Conservation (phyloP, 176 grass and related monocot species). For the Triticum urartu region DNA sequence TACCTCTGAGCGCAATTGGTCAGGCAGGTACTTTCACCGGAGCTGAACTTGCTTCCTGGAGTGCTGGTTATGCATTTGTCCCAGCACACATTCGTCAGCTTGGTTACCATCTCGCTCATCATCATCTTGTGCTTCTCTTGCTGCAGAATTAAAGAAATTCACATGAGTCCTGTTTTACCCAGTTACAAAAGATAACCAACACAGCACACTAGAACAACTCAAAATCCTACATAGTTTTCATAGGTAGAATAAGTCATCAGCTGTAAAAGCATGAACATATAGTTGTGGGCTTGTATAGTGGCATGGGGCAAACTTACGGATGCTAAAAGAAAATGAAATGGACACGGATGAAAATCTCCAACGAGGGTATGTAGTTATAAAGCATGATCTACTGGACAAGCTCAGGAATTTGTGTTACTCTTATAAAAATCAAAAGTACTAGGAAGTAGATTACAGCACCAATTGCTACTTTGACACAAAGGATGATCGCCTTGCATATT, state of each 20-base stretch:
- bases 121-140: slow-evolving; percentile 84
- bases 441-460: neutral
- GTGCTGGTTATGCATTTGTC: slow-evolving; percentile 88
- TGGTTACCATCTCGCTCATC: slow-evolving; percentile 77
- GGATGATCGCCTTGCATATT: neutral
- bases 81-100: slow-evolving; percentile 74
- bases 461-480: neutral
- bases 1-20: slow-evolving; percentile 72
- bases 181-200: neutral
- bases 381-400: neutral
- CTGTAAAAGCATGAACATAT: neutral
- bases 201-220: neutral
- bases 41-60: slow-evolving; percentile 83
- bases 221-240: neutral
- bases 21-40: slow-evolving; percentile 68
- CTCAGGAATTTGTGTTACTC: neutral
- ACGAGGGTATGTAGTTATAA: neutral
- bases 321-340: neutral
- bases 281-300: neutral
- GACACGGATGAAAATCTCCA: neutral
- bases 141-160: slow-evolving; percentile 38
- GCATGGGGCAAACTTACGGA: neutral
- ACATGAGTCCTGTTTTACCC: neutral
- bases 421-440: neutral
- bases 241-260: neutral